Evolutionary conservation across 108 stramenopile species (phyloP).

Genomic region (Mayamaea pseudoterrestris): DNA sequence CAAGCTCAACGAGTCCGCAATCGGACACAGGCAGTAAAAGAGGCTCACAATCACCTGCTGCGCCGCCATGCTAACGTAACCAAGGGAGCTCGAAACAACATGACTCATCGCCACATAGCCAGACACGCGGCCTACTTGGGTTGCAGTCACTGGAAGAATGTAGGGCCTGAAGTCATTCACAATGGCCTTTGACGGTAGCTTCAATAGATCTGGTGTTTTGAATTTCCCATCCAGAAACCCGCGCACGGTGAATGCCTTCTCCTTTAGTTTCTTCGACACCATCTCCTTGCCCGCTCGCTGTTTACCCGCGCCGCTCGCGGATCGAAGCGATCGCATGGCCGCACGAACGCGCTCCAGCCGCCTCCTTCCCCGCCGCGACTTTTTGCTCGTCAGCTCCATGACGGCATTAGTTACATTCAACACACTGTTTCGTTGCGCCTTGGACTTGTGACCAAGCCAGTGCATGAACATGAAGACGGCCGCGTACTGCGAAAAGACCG

Average conservation of each 20-base stretch:
- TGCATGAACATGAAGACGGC: conserved; percentile 55
- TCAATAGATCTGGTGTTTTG: conserved; percentile 19
- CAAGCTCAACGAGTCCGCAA: conserved; percentile 61
- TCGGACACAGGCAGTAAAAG: conserved; percentile 64
- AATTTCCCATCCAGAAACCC: conserved; percentile 31
- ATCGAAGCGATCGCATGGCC: too few species aligned
- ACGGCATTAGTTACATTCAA: conserved; percentile 25
- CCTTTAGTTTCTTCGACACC: too few species aligned
- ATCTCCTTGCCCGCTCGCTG: too few species aligned
- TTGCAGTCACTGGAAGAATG: conserved; percentile 64
- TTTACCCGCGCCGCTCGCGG: too few species aligned
- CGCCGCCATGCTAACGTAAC: conserved; percentile 64
- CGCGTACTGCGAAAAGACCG: conserved; percentile 69
- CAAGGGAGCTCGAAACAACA: conserved; percentile 56
- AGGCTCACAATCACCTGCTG: conserved; percentile 69
- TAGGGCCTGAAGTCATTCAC: conserved; percentile 46
- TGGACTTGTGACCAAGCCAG: conserved; percentile 34
- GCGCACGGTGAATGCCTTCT: too few species aligned
- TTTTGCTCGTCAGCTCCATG: conserved; percentile 25
- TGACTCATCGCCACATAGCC: conserved; percentile 78
- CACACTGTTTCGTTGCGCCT: not conserved
- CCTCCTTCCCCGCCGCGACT: too few species aligned
- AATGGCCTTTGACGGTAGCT: conserved; percentile 16
- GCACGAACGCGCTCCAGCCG: too few species aligned
- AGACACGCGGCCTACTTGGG: conserved; percentile 61